phyloP scores from a whole-genome alignment of 257 asterid genomes.

The Coffea eugenioides region DNA sequence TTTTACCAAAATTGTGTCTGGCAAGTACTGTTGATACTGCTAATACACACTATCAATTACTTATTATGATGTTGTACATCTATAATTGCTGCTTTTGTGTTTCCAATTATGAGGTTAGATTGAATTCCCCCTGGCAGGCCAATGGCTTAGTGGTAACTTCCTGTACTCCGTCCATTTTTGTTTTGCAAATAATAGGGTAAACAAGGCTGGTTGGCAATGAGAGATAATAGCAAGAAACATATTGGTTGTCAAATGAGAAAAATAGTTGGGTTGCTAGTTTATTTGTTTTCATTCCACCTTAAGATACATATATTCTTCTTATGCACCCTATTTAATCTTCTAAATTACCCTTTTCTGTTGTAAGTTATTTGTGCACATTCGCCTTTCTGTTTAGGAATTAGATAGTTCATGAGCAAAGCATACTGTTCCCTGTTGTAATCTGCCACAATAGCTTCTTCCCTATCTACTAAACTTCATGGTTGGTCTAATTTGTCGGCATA shows the following conservation, averaged over 20 bases:
- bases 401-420: too few relatives aligned
- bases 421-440: neutral
- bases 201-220: neutral
- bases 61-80: neutral
- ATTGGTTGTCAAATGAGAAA: neutral
- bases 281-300: neutral
- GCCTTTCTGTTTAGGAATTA: neutral
- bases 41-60: neutral
- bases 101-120: neutral
- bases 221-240: neutral
- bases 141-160: neutral
- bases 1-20: neutral
- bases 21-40: neutral
- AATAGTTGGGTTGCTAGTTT: neutral
- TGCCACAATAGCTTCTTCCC: neutral
- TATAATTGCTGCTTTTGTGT: neutral
- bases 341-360: neutral
- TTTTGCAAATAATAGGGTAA: neutral
- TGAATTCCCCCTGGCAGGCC: neutral
- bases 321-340: neutral
- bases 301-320: neutral
- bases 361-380: neutral
- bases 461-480: slow-evolving; percentile 4
- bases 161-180: neutral
- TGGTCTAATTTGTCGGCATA: neutral